Percentiles rank a stretch among this genome's conserved stretches.
phyloP scores from a whole-genome alignment of 345 rosid species.

The Balakata baccata region DNA sequence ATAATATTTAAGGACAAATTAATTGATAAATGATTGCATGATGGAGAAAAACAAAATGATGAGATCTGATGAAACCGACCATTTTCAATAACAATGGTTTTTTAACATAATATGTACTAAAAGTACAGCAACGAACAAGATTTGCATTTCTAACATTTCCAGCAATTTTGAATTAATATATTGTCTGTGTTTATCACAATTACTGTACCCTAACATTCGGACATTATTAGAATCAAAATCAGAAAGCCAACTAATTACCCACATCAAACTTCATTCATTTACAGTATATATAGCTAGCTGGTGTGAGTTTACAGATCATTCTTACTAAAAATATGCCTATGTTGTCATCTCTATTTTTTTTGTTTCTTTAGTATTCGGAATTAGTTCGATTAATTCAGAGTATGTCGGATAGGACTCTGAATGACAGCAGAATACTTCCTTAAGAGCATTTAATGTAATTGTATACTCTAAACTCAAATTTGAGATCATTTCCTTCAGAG shows the following conservation, averaged over 20 bases:
- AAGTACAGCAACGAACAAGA: constrained; percentile 20
- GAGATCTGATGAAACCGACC: constrained; percentile 9
- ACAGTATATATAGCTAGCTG: background rate
- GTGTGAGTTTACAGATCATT: constrained; percentile 19
- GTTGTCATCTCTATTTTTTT: background rate
- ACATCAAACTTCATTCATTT: constrained; percentile 3
- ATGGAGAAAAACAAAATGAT: background rate
- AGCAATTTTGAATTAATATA: background rate
- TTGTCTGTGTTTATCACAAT: constrained; percentile 10
- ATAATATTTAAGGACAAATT: background rate
- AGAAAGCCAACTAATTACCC: constrained; percentile 14
- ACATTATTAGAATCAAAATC: constrained; percentile 23
- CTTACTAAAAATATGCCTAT: background rate
- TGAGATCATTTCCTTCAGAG: too few relatives aligned
- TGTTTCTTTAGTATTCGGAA: too few relatives aligned
- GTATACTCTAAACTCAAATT: too few relatives aligned
- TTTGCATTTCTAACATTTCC: background rate
- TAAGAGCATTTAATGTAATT: too few relatives aligned
- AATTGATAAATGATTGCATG: background rate
- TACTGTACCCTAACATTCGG: constrained; percentile 28
- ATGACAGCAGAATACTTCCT: too few relatives aligned
- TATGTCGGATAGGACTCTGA: too few relatives aligned
- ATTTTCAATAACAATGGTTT: background rate
- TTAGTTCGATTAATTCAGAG: too few relatives aligned
- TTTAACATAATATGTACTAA: background rate